Evolutionary conservation across 805 yeast genomes (phyloP).

Genomic region (Grigorovia jiainica): DNA sequence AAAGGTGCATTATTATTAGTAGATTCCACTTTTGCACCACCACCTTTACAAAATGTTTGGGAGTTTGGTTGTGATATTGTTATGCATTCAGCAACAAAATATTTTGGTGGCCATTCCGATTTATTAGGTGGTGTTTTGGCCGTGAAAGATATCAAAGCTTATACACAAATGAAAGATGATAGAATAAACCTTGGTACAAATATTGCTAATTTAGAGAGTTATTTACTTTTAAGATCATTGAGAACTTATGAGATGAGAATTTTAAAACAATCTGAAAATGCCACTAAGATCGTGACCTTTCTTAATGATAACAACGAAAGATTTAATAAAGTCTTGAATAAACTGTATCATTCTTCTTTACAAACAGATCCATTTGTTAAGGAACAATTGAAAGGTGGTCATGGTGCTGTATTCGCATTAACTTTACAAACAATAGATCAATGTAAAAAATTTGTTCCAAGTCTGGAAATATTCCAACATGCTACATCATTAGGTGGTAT

Average conservation of each 20-base stretch:
- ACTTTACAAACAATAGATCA: constrained; percentile 38
- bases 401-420: constrained; percentile 67
- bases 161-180: constrained; percentile 44
- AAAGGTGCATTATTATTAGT: constrained; percentile 65
- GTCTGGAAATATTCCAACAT: constrained; percentile 65
- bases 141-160: constrained; percentile 43
- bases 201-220: constrained; percentile 69
- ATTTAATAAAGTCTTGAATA: constrained; percentile 38
- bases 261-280: constrained; percentile 52
- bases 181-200: constrained; percentile 70
- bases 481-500: constrained; percentile 92
- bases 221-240: constrained; percentile 64
- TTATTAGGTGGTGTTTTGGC: constrained; percentile 71
- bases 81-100: constrained; percentile 88
- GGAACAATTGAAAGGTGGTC: constrained; percentile 56
- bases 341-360: constrained; percentile 63
- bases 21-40: constrained; percentile 94
- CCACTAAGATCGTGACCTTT: constrained; percentile 49
- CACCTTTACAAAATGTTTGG: constrained; percentile 78
- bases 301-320: constrained; percentile 40
- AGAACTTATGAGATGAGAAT: constrained; percentile 74
- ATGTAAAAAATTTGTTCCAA: constrained; percentile 58
- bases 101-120: constrained; percentile 94
- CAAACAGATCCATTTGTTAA: constrained; percentile 62
- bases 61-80: constrained; percentile 76